phyloP scores from a whole-genome alignment of 768 basidiomycete genomes.

The Lentinula lateritia region DNA sequence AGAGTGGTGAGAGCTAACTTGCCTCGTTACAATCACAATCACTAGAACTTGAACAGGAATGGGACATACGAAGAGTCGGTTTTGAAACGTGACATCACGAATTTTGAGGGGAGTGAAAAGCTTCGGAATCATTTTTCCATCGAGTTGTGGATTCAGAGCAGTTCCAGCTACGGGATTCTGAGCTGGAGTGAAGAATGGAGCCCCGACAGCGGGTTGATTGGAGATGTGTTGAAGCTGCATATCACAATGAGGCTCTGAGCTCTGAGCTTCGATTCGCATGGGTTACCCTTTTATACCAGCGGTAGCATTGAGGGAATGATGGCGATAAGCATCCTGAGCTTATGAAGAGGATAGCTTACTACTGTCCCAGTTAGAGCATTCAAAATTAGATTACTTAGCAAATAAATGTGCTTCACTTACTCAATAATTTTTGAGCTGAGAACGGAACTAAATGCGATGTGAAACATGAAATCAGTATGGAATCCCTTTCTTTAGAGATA shows the following conservation, averaged over 20 bases:
- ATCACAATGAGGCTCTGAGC: background rate
- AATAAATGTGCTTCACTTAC: too few species aligned
- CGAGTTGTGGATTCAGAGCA: slow-evolving; percentile 29
- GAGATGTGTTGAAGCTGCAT: slow-evolving; percentile 1
- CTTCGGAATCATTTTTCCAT: slow-evolving; percentile 31
- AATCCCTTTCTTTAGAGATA: too few species aligned
- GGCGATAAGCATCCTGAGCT: too few species aligned
- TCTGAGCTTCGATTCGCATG: background rate
- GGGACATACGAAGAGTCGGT: slow-evolving; percentile 44
- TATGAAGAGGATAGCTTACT: too few species aligned
- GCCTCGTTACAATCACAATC: background rate
- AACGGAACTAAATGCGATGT: too few species aligned
- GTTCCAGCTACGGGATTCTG: slow-evolving; percentile 35
- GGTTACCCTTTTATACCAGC: too few species aligned
- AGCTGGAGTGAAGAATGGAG: slow-evolving; percentile 36
- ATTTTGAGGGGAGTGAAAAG: slow-evolving; percentile 55
- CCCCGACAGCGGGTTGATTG: slow-evolving; percentile 21
- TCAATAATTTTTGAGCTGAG: too few species aligned
- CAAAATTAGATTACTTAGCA: too few species aligned
- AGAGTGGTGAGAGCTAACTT: slow-evolving; percentile 45
- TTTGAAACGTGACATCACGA: slow-evolving; percentile 46
- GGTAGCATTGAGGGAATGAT: too few species aligned
- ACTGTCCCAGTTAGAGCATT: too few species aligned
- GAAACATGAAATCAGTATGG: too few species aligned
- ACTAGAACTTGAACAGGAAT: background rate